Conservation (phyloP, 2,329 filamentous ascomycete species). For the Arthrinium puccinioides region DNA sequence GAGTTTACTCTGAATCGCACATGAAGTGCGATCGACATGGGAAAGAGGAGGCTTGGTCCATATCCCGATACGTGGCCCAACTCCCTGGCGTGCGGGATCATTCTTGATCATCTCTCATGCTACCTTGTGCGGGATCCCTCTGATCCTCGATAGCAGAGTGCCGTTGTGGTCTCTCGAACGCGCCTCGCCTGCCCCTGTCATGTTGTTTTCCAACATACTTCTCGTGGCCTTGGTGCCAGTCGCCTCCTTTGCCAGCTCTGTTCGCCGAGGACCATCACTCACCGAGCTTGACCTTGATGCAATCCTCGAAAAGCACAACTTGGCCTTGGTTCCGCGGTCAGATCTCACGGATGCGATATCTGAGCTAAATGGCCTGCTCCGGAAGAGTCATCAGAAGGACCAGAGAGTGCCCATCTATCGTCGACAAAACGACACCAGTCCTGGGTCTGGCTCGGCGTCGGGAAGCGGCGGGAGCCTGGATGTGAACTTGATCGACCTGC, state of each 20-base stretch:
- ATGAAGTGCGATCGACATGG: too few species aligned
- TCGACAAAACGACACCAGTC: slow-evolving; percentile 14
- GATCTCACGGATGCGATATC: slow-evolving; percentile 36
- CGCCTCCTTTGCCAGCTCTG: too few species aligned
- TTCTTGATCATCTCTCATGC: too few species aligned
- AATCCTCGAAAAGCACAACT: slow-evolving; percentile 33
- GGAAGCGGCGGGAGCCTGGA: slow-evolving; percentile 5
- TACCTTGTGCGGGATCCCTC: too few species aligned
- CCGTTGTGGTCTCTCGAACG: slow-evolving; percentile 14
- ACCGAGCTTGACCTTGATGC: slow-evolving; percentile 31
- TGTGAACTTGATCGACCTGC: slow-evolving; percentile 11
- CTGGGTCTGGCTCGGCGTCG: slow-evolving; percentile 7
- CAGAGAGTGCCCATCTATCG: slow-evolving; percentile 14
- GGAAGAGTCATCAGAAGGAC: slow-evolving; percentile 18
- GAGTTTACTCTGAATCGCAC: too few species aligned
- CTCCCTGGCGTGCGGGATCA: too few species aligned
- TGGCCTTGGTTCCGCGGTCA: slow-evolving; percentile 35
- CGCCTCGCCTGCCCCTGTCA: too few species aligned
- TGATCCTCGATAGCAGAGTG: too few species aligned
- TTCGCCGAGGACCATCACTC: slow-evolving; percentile 20
- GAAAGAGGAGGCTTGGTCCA: too few species aligned
- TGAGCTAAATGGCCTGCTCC: slow-evolving; percentile 33
- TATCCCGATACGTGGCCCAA: too few species aligned
- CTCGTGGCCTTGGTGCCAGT: slow-evolving; percentile 25
- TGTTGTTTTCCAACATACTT: slow-evolving; percentile 29